Conservation (phyloP, 164 flowering plant genomes). For the Sedum album region DNA sequence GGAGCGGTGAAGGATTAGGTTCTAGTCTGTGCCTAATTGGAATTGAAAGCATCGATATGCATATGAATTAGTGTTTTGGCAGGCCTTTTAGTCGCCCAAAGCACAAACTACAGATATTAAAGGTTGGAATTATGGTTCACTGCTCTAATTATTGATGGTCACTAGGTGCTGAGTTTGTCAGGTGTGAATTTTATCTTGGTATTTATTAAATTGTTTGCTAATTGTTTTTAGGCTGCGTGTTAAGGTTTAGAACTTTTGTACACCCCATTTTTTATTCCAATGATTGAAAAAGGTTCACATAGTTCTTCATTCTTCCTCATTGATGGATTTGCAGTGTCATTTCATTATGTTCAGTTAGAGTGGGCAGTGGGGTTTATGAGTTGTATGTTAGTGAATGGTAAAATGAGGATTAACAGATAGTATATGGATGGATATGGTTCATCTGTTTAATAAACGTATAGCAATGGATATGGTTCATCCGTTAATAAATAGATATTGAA, state of each 20-base stretch:
- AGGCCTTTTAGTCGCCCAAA: too few species aligned
- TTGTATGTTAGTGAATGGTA: too few species aligned
- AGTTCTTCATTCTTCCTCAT: neutral
- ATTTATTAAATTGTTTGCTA: neutral
- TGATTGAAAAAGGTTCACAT: neutral
- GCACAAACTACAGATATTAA: neutral
- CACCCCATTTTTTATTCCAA: too few species aligned
- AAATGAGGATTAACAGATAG: too few species aligned
- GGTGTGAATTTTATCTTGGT: neutral
- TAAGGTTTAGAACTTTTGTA: neutral
- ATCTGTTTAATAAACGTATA: too few species aligned
- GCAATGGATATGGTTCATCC: too few species aligned
- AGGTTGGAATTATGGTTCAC: neutral
- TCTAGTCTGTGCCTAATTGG: neutral
- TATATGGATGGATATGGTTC: too few species aligned
- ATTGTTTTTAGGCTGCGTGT: too few species aligned
- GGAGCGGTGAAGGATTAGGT: neutral
- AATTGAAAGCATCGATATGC: neutral
- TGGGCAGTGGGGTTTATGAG: too few species aligned
- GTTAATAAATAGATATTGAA: too few species aligned
- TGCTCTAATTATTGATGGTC: neutral
- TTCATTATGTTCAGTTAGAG: too few species aligned
- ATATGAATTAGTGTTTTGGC: neutral
- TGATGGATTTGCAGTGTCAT: too few species aligned
- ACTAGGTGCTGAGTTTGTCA: neutral